These are phyloP conservation scores for Holtermanniella nyarrowii DNA, from an alignment of 768 basidiomycete species.

Conservation along the genomic window DNA sequence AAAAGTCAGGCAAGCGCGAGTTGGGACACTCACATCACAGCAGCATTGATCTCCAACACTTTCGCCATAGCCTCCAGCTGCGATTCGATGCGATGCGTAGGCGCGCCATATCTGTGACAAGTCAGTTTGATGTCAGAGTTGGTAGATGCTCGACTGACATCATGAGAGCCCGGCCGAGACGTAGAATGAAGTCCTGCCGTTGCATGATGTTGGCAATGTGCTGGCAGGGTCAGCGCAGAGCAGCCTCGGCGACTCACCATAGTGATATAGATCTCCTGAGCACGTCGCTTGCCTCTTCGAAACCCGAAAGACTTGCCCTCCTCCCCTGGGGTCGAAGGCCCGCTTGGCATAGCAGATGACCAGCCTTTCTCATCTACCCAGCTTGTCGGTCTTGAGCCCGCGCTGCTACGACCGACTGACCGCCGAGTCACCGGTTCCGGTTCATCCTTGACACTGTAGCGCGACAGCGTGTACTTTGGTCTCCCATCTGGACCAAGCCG, in stretches of 20 bases:
- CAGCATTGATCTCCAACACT: conserved; percentile 3
- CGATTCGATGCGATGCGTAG: conserved; percentile 9
- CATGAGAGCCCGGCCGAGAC: conserved; percentile 11
- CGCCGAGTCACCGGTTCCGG: conserved; percentile 5
- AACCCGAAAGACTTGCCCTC: background rate
- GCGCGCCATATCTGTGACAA: conserved; percentile 9
- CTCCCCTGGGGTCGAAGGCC: conserved; percentile 3
- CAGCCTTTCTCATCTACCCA: conserved; percentile 5
- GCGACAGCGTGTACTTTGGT: conserved; percentile 4
- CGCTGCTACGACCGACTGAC: conserved; percentile 4
- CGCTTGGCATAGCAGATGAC: conserved; percentile 1
- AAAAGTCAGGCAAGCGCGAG: conserved; percentile 5
- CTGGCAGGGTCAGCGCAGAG: background rate
- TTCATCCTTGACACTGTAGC: conserved; percentile 2
- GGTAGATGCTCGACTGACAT: conserved; percentile 4
- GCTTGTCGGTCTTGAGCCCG: background rate
- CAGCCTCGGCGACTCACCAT: background rate
- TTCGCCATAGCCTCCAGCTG: conserved; percentile 13
- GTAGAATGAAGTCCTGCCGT: conserved; percentile 13
- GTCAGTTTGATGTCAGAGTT: background rate
- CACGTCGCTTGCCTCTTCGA: conserved; percentile 8
- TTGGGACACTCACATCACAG: background rate
- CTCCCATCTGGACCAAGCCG: conserved; percentile 6
- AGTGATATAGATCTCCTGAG: conserved; percentile 13
- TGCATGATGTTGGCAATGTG: conserved; percentile 12